Conservation (phyloP, 345 rosid species). For the Ailanthus altissimus region DNA sequence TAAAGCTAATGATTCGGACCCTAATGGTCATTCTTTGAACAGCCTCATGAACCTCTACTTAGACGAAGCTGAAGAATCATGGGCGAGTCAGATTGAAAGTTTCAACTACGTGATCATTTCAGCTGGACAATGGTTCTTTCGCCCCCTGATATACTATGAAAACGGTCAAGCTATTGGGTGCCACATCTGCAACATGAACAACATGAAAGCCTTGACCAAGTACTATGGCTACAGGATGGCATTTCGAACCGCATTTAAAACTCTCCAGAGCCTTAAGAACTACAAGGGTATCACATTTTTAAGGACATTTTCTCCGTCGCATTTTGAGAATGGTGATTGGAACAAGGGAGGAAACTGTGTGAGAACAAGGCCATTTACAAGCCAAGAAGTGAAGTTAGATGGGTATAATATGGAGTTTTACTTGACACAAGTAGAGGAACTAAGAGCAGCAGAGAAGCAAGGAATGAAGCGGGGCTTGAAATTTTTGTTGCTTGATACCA, state of each 20-base stretch:
- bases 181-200: constrained; percentile 34
- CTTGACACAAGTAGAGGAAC: constrained; percentile 44
- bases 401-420: constrained; percentile 48
- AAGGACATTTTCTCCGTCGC: constrained; percentile 59
- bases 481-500: constrained; percentile 41
- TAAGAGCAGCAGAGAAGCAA: constrained; percentile 38
- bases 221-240: constrained; percentile 62
- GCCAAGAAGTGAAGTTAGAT: constrained; percentile 46
- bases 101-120: constrained; percentile 56
- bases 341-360: constrained; percentile 61
- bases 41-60: constrained; percentile 47
- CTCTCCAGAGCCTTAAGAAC: constrained; percentile 37
- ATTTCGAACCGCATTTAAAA: constrained; percentile 51
- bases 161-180: constrained; percentile 43
- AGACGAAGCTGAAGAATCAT: constrained; percentile 49
- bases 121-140: constrained; percentile 63
- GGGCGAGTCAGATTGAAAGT: constrained; percentile 41
- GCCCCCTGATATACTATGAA: constrained; percentile 41
- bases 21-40: constrained; percentile 37
- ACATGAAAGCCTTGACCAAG: constrained; percentile 33
- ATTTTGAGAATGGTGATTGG: constrained; percentile 73
- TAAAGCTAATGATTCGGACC: constrained; percentile 44
- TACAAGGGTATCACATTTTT: constrained; percentile 44
- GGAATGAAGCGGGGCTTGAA: constrained; percentile 43
- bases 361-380: constrained; percentile 50